Evolutionary conservation across 2,329 filamentous ascomycete species (phyloP).

Genomic region (Aureobasidium uvarum): DNA sequence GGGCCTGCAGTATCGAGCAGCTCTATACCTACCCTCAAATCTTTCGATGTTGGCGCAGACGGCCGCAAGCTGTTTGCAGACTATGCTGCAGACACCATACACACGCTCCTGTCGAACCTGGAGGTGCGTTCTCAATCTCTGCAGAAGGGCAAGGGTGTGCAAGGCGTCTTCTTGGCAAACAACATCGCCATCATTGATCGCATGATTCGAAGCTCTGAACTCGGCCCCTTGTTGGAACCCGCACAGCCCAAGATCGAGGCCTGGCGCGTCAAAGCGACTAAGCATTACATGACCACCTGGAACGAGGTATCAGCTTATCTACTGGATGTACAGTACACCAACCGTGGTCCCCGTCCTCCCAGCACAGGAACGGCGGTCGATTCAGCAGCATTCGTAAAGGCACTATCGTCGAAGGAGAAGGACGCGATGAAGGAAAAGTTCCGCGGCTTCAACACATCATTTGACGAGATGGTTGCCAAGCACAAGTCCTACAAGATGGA

Average conservation of each 20-base stretch:
- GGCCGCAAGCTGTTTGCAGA: conserved; percentile 83
- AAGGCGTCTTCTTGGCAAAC: conserved; percentile 90
- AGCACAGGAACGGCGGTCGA: conserved; percentile 67
- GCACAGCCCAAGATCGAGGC: conserved; percentile 66
- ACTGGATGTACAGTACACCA: conserved; percentile 90
- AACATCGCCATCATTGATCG: conserved; percentile 80
- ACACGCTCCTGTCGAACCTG: conserved; percentile 71
- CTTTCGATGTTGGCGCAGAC: conserved; percentile 86
- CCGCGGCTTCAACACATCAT: conserved; percentile 80
- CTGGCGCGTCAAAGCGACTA: conserved; percentile 84
- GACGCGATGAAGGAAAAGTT: conserved; percentile 98
- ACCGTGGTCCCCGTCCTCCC: conserved; percentile 66
- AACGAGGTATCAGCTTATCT: conserved; percentile 81
- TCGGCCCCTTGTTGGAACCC: conserved; percentile 62
- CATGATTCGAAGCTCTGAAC: conserved; percentile 76
- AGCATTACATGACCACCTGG: conserved; percentile 81
- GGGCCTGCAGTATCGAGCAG: conserved; percentile 59
- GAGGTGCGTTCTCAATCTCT: conserved; percentile 70
- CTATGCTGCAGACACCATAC: conserved; percentile 86
- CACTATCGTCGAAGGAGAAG: conserved; percentile 83
- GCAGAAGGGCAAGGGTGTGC: conserved; percentile 72
- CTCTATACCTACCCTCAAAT: conserved; percentile 66
- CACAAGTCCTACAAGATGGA: conserved; percentile 90
- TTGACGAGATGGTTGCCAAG: conserved; percentile 80
- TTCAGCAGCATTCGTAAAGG: conserved; percentile 79